Evolutionary conservation across 2,329 filamentous ascomycete genomes (phyloP), one percentile per base, ranked within the genome.

Genomic region (Ceratocystis alfenasii): DNA sequence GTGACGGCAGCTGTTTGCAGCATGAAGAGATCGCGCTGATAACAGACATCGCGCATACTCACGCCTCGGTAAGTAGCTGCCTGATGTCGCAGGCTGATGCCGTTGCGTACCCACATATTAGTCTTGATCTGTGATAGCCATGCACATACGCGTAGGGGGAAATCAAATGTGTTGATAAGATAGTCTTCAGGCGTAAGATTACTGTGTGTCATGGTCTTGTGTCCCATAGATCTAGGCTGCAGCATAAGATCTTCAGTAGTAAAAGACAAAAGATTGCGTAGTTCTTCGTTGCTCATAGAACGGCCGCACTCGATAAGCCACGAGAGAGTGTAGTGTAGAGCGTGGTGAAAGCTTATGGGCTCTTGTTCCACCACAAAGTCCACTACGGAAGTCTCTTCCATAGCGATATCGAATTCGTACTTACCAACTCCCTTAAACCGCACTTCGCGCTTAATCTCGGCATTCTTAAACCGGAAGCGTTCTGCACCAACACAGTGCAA

Each of bases 111-210:
- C 94, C 95, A 99, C 86, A 97, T 95, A 63, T 91, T 90, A 20
- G 93, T 91, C 74, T 95, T 96, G 85, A 99, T 97, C 77, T 99
- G 95, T 5, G 94, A 89, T 41, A 99, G 80, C 94, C 94, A 99
- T 22, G 90, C 91, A 73, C 91, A 96, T 0, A 97, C 92, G 64
- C 95, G 84, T 3, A 99, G 79, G 0, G 95, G 93, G 71, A 90
- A 96, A 74, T 99, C 94, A 72, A 99, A 96, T 63, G 91, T 84
- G 1, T 89, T 87, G 74, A 96, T 86, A 25, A 96, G 79, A 71
- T 92, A 87, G 73, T 95, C 90, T 71, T 95, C 89, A 0, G 87
- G 77, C 15, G 53, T 60, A 69, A 83, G 81, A 17, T 84, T 80
- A 25, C 81, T 80, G 65, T 80, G 80, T 0, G 82, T 80, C 72